A percentile compares a stretch with the other conserved stretches of the same genome.
Evolutionary conservation across 1,139 yeast genomes (phyloP).

Genomic region (Pichia norvegensis): DNA sequence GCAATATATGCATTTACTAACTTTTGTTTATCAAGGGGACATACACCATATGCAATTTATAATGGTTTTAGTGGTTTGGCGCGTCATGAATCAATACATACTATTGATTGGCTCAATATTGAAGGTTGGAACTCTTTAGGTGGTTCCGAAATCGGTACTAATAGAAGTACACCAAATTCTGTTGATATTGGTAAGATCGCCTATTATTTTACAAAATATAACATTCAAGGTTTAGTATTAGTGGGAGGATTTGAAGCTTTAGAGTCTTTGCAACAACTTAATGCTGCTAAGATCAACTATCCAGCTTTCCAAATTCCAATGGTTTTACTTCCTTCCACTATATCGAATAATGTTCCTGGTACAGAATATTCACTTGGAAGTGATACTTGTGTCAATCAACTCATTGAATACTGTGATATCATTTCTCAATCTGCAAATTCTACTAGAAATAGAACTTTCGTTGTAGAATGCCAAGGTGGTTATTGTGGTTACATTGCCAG

Average conservation of each 20-base stretch:
- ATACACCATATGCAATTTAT: constrained; percentile 62
- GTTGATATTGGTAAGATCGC: constrained; percentile 69
- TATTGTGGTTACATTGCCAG: constrained; percentile 75
- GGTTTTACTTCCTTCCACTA: constrained; percentile 76
- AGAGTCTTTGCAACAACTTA: constrained; percentile 58
- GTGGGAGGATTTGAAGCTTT: constrained; percentile 83
- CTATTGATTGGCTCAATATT: constrained; percentile 59
- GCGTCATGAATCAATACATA: constrained; percentile 62
- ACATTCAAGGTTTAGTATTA: constrained; percentile 64
- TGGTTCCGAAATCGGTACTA: constrained; percentile 79
- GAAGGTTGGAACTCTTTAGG: constrained; percentile 71
- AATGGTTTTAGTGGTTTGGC: constrained; percentile 73
- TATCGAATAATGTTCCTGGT: constrained; percentile 79
- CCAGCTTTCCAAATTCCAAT: constrained; percentile 73
- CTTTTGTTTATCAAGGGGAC: constrained; percentile 70
- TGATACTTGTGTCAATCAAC: constrained; percentile 69
- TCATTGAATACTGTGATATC: constrained; percentile 71
- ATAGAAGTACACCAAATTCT: constrained; percentile 60
- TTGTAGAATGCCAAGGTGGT: constrained; percentile 84
- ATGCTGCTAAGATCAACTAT: constrained; percentile 52
- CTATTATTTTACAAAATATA: constrained; percentile 63
- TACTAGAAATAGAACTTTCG: constrained; percentile 68
- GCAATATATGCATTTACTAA: constrained; percentile 71
- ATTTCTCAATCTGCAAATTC: constrained; percentile 76
- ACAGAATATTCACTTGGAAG: constrained; percentile 73